Evolutionary conservation across 805 yeast genomes (phyloP), one percentile per base, ranked within the genome.

Genomic region (Schizosaccharomyces lindneri): DNA sequence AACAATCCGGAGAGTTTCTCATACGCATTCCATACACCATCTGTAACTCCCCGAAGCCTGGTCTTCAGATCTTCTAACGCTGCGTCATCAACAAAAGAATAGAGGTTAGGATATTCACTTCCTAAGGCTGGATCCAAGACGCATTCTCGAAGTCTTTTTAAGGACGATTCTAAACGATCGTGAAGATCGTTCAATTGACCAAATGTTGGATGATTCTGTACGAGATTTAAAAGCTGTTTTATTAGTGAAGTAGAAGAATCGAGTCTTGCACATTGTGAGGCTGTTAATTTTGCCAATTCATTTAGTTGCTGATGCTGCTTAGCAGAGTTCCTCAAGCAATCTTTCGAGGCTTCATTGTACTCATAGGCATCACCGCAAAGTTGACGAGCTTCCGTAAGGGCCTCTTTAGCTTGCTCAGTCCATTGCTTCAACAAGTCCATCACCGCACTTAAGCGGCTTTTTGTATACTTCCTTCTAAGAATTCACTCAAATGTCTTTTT

Each of bases 371-470:
- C 57, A 11, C 36, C 57, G 29, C 57, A 51, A 17, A 24, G 36
- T 29, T 51, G 39, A 5, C 36, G 31, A 17, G 57, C 57, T 29
- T 51, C 31, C 13, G 57, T 24, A 24, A 51, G 36, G 19, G 57
- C 57, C 19, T 7, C 36, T 17, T 51, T 51, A 29, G 57, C 57
- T 29, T 51, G 57, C 31, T 24, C 19, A 7, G 57, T 29, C 57
- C 57, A 51, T 29, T 51, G 36, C 36, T 21, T 17, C 57, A 57
- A 36, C 60, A 29, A 36, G 19, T 57, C 60, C 60, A 57, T 57
- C 51, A 46, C 51, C 51, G 51, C 51, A 46, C 51, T 46, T 24
- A 46, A n/a, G 51, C 51, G 51, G 51, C 27, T 19, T 19, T 31
- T 19, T 19, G 27, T 46, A 24, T 46, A 46, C 27, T 46, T 31